A percentile compares a stretch with the other conserved stretches of the same genome.
Conservation (phyloP, 2,329 filamentous ascomycete genomes). For the Coleophoma crateriformis region DNA sequence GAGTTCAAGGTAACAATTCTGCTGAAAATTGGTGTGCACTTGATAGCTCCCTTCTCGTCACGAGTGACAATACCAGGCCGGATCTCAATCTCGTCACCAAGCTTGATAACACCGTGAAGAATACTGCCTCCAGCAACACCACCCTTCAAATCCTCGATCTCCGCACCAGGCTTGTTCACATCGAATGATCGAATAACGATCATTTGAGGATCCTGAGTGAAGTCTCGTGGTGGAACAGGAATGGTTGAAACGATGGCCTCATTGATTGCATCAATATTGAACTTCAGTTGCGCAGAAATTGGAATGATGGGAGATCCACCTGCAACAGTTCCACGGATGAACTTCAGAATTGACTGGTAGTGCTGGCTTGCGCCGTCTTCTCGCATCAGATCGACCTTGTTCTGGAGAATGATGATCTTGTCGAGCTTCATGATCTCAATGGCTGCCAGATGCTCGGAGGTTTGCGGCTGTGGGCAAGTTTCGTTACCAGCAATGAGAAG, state of each 20-base stretch:
- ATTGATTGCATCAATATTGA: slow-evolving; percentile 98
- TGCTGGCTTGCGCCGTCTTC: slow-evolving; percentile 91
- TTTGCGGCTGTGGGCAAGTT: slow-evolving; percentile 96
- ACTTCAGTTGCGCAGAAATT: slow-evolving; percentile 95
- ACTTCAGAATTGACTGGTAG: slow-evolving; percentile 96
- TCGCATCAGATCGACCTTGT: slow-evolving; percentile 98
- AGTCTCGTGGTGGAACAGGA: slow-evolving; percentile 85
- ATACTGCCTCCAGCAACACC: slow-evolving; percentile 98
- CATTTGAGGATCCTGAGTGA: slow-evolving; percentile 91
- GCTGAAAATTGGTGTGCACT: slow-evolving; percentile 96
- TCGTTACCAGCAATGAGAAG: slow-evolving; percentile 97
- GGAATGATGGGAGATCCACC: slow-evolving; percentile 94
- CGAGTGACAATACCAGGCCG: slow-evolving; percentile 96
- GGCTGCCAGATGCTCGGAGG: slow-evolving; percentile 95
- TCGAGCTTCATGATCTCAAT: slow-evolving; percentile 99
- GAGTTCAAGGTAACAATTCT: slow-evolving; percentile 93
- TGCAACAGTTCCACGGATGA: slow-evolving; percentile 95
- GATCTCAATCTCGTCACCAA: slow-evolving; percentile 98
- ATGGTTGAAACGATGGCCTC: slow-evolving; percentile 95
- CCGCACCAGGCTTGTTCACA: slow-evolving; percentile 98
- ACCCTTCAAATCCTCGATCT: slow-evolving; percentile 97
- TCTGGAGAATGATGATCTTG: slow-evolving; percentile 99
- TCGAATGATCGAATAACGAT: slow-evolving; percentile 99
- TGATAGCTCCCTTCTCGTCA: slow-evolving; percentile 87
- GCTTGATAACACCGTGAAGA: slow-evolving; percentile 91